Percentiles rank a stretch among this genome's conserved stretches.
Evolutionary conservation across 768 basidiomycete genomes (phyloP).

Genomic region (Pholiota microspora): DNA sequence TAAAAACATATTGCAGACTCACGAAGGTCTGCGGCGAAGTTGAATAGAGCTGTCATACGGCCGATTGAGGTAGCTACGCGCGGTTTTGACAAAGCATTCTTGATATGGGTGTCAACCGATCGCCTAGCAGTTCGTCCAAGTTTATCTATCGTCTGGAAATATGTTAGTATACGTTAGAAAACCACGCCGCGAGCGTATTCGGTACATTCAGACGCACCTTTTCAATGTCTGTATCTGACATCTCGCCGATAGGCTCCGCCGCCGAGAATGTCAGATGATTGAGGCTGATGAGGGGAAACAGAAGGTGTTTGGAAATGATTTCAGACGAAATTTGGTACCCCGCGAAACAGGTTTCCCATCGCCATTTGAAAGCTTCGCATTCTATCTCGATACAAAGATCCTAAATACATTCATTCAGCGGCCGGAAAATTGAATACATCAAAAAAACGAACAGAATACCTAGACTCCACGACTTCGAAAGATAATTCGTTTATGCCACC

Average conservation of each 20-base stretch:
- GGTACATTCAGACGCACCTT: conserved; percentile 42
- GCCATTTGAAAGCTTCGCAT: conserved; percentile 66
- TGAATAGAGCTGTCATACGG: conserved; percentile 71
- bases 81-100: conserved; percentile 67
- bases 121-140: conserved; percentile 67
- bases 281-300: conserved; percentile 71
- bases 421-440: conserved; percentile 7
- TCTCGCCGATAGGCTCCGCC: conserved; percentile 51
- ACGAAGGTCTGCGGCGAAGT: conserved; percentile 67
- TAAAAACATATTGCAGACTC: conserved; percentile 28
- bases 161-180: neutral
- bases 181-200: neutral
- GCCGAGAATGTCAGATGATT: conserved; percentile 68
- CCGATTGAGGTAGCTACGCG: conserved; percentile 64
- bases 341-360: conserved; percentile 71
- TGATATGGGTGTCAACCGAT: conserved; percentile 67
- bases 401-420: conserved; percentile 33
- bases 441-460: conserved; percentile 37
- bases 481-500: conserved; percentile 53
- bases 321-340: conserved; percentile 68
- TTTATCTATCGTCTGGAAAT: conserved; percentile 62
- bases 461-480: conserved; percentile 59
- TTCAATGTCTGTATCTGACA: conserved; percentile 59
- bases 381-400: conserved; percentile 66
- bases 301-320: conserved; percentile 74